These are phyloP conservation scores for Umbilicaria muhlenbergii DNA, from an alignment of 495 filamentous ascomycete species.

Conservation along the genomic window DNA sequence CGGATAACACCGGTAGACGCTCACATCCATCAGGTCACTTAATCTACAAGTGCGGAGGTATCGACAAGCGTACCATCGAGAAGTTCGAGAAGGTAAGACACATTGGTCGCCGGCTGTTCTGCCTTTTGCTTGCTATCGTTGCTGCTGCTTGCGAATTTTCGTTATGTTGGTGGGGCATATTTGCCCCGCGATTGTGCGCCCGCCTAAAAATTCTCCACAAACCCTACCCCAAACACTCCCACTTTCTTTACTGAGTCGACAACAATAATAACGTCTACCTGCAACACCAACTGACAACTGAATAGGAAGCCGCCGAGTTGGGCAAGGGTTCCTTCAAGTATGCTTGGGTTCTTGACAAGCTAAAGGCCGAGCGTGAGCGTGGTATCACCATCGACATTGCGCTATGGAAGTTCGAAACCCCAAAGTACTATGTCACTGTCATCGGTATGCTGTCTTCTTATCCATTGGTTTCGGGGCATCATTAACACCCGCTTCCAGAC, in stretches of 20 bases:
- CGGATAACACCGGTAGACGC: conserved; percentile 15
- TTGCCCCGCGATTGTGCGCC: conserved; percentile 13
- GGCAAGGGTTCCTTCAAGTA: conserved; percentile 99
- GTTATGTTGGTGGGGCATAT: conserved; percentile 11
- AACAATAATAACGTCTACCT: not conserved
- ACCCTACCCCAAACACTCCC: conserved; percentile 1
- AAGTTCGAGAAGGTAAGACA: conserved; percentile 97
- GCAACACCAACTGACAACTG: conserved; percentile 21
- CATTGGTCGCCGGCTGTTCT: conserved; percentile 9
- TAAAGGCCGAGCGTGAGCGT: conserved; percentile 99
- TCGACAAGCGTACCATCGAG: conserved; percentile 99
- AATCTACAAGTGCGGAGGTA: conserved; percentile 99
- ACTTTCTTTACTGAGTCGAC: conserved; percentile 3
- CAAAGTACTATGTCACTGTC: conserved; percentile 97
- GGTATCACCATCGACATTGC: conserved; percentile 99
- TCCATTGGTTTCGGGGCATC: conserved; percentile 3
- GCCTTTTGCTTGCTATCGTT: conserved; percentile 3
- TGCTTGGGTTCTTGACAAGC: conserved; percentile 99
- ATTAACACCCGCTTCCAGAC: conserved; percentile 35
- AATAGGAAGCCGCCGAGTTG: conserved; percentile 93
- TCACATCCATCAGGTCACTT: conserved; percentile 49
- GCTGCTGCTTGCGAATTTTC: conserved; percentile 7
- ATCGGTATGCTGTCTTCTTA: conserved; percentile 50
- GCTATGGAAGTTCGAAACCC: conserved; percentile 99
- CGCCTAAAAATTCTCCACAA: conserved; percentile 19